These are phyloP conservation scores for Irpex sp. DNA, from an alignment of 1,284 basidiomycete genomes.

Conservation along the genomic window DNA sequence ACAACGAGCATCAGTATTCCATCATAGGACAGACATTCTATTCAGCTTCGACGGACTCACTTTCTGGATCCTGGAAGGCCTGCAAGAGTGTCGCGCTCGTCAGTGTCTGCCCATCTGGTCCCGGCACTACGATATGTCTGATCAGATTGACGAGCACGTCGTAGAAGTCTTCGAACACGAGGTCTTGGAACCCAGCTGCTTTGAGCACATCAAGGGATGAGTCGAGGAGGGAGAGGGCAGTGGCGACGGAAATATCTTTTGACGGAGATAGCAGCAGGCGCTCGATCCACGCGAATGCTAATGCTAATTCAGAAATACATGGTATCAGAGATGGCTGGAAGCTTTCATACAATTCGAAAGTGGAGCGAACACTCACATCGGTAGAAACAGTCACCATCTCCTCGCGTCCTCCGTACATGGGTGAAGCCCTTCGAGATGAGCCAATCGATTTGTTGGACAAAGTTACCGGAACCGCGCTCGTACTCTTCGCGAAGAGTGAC, in stretches of 20 bases:
- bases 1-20: background rate
- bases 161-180: conserved; percentile 70
- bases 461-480: conserved; percentile 60
- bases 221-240: conserved; percentile 62
- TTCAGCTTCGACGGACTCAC: background rate
- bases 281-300: conserved; percentile 65
- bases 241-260: conserved; percentile 48
- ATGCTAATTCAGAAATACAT: conserved; percentile 41
- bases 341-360: background rate
- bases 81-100: conserved; percentile 45
- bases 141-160: conserved; percentile 56
- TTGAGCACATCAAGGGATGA: conserved; percentile 63
- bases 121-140: conserved; percentile 49
- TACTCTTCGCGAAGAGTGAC: conserved; percentile 68
- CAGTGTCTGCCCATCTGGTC: background rate
- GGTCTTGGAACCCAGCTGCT: conserved; percentile 70
- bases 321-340: conserved; percentile 14
- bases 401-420: conserved; percentile 74
- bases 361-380: conserved; percentile 48
- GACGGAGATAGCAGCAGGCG: conserved; percentile 51
- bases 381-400: conserved; percentile 71
- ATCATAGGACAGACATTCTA: background rate
- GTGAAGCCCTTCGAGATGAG: conserved; percentile 64
- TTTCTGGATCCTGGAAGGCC: conserved; percentile 61
- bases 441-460: conserved; percentile 77